A percentile compares a stretch with the other conserved stretches of the same genome.
These are phyloP conservation scores for Leccinum pellstonianum DNA, from an alignment of 768 basidiomycete genomes.

Conservation along the genomic window DNA sequence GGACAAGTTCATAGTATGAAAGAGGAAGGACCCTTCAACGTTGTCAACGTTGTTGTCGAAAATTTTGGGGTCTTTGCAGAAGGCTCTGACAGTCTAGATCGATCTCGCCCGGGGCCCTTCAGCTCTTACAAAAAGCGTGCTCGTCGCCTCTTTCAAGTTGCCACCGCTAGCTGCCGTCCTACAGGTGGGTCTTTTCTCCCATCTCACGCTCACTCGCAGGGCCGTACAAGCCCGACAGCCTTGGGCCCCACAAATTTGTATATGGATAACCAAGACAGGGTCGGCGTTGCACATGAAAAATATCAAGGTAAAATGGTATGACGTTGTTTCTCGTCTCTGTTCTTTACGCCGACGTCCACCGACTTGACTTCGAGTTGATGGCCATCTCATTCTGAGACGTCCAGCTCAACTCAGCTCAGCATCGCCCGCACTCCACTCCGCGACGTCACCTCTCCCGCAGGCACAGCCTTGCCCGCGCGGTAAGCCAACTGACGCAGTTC, in stretches of 20 bases:
- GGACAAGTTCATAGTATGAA: constrained; percentile 65
- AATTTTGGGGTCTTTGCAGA: not conserved
- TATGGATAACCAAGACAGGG: constrained; percentile 48
- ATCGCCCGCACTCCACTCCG: constrained; percentile 1
- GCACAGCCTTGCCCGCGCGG: constrained; percentile 5
- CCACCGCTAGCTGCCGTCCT: too few species aligned
- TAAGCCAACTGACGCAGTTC: constrained; percentile 10
- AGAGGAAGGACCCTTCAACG: not conserved
- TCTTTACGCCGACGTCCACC: constrained; percentile 37
- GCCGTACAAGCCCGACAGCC: constrained; percentile 35
- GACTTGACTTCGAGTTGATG: constrained; percentile 31
- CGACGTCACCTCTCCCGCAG: constrained; percentile 14
- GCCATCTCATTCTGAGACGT: not conserved
- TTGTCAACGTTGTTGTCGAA: not conserved
- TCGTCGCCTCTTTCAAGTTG: constrained; percentile 29
- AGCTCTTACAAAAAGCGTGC: constrained; percentile 20
- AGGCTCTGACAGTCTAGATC: constrained; percentile 12
- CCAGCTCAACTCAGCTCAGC: constrained; percentile 1
- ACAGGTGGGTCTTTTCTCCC: constrained; percentile 42
- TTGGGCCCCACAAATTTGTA: constrained; percentile 41
- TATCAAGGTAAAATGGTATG: constrained; percentile 36
- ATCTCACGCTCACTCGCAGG: constrained; percentile 1
- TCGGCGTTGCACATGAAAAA: constrained; percentile 50
- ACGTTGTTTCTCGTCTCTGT: constrained; percentile 2
- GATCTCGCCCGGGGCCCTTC: constrained; percentile 1